These are phyloP conservation scores for Cercophora sp. DNA, from an alignment of 495 filamentous ascomycete species.

Conservation along the genomic window DNA sequence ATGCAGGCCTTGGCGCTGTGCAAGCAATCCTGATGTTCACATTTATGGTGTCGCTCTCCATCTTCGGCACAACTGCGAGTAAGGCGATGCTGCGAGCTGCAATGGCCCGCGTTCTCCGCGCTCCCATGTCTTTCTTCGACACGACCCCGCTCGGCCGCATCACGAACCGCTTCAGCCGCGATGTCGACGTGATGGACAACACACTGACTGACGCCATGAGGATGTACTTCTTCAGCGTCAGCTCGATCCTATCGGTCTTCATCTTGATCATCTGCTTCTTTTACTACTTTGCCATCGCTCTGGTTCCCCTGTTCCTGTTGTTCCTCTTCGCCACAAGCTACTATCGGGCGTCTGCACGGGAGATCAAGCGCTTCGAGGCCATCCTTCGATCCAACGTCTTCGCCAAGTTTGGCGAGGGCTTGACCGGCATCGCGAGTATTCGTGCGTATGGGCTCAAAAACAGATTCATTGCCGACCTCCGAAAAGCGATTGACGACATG, in stretches of 20 bases:
- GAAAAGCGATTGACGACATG: slow-evolving; percentile 78
- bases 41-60: slow-evolving; percentile 59
- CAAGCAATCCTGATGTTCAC: slow-evolving; percentile 78
- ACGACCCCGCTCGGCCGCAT: slow-evolving; percentile 95
- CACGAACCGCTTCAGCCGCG: slow-evolving; percentile 93
- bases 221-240: slow-evolving; percentile 85
- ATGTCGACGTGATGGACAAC: slow-evolving; percentile 95
- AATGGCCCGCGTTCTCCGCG: slow-evolving; percentile 73
- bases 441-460: slow-evolving; percentile 79
- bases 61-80: slow-evolving; percentile 75
- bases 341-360: slow-evolving; percentile 84
- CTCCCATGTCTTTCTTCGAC: slow-evolving; percentile 97
- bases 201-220: slow-evolving; percentile 84
- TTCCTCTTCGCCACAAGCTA: slow-evolving; percentile 84
- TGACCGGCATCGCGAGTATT: slow-evolving; percentile 79
- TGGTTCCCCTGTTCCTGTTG: slow-evolving; percentile 72
- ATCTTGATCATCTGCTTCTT: slow-evolving; percentile 88
- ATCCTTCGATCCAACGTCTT: slow-evolving; percentile 83
- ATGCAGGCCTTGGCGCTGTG: slow-evolving; percentile 66
- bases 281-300: slow-evolving; percentile 87
- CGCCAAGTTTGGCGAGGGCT: slow-evolving; percentile 84
- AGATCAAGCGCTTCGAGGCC: slow-evolving; percentile 91
- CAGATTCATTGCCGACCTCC: slow-evolving; percentile 66
- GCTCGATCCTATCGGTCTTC: slow-evolving; percentile 75
- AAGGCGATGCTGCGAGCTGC: slow-evolving; percentile 82